phyloP scores from a whole-genome alignment of 306 rosid genomes.

The Corylus heterophylla region DNA sequence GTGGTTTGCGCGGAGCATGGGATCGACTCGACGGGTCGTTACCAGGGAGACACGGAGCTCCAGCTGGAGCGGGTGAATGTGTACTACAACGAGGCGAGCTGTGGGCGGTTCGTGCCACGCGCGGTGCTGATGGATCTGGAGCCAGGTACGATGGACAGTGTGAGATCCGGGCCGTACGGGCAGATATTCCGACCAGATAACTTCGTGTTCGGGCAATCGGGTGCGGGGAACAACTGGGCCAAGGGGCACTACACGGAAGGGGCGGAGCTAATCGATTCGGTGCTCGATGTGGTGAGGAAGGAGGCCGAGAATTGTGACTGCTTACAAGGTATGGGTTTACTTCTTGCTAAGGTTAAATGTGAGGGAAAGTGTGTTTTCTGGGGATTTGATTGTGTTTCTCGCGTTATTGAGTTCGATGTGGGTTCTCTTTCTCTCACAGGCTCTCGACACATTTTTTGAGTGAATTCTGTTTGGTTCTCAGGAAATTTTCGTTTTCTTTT shows the following conservation, averaged over 20 bases:
- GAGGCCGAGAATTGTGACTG: slow-evolving; percentile 60
- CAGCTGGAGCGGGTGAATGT: slow-evolving; percentile 61
- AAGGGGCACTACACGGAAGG: slow-evolving; percentile 64
- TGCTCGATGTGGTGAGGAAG: slow-evolving; percentile 55
- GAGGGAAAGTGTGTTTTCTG: neutral
- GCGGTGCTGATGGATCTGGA: slow-evolving; percentile 59
- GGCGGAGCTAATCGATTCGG: slow-evolving; percentile 55
- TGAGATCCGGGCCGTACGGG: slow-evolving; percentile 52
- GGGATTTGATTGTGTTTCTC: neutral
- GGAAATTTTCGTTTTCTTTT: no score
- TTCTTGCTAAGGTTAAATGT: no score
- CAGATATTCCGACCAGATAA: slow-evolving; percentile 56
- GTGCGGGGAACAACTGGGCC: slow-evolving; percentile 69
- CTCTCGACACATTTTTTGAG: neutral
- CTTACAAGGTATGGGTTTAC: slow-evolving; percentile 45
- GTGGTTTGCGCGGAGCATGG: slow-evolving; percentile 66
- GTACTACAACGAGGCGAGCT: slow-evolving; percentile 66
- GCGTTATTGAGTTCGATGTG: neutral
- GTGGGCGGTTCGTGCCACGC: slow-evolving; percentile 52
- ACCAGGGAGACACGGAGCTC: slow-evolving; percentile 42
- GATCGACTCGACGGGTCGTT: slow-evolving; percentile 48
- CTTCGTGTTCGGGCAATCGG: slow-evolving; percentile 55
- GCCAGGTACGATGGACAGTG: slow-evolving; percentile 65
- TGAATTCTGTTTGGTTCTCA: neutral
- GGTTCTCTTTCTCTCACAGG: no score